Evolutionary conservation across 2,329 filamentous ascomycete species (phyloP), one percentile per base, ranked within the genome.

Genomic region (Colletotrichum brevisporum): DNA sequence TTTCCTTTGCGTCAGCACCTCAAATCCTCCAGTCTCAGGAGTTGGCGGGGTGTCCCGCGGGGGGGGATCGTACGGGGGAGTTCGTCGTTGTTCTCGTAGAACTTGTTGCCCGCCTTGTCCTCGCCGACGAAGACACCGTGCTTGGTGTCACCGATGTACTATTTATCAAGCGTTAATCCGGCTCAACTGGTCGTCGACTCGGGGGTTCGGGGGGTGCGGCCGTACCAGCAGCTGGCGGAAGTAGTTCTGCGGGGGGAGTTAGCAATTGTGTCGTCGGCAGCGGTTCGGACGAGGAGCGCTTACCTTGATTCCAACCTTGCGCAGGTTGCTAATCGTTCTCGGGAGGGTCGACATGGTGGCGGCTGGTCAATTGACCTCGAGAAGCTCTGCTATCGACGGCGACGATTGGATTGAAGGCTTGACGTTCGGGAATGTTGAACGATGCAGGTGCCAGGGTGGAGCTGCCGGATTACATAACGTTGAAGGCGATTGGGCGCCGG

Each of bases 91-190:
- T 99, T 98, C 88, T 99, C 96, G 81, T 90, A 99, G 88, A 88
- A 99, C 85, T 97, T 98, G 90, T 99, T 99, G 82, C 96, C 97
- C 80, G 91, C 97, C 81, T 91, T 90, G 85, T 99, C 96, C 77
- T 85, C 89, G 76, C 92, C 96, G 74, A 99, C 89, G 74, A 97
- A 87, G 51, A 89, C 90, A 77, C 96, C 97, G 78, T 92, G 91
- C 86, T 99, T 99, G 83, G 96, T 99, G 84, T 99, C 96, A 85
- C 95, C 87, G 73, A 89, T 89, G 75, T 89, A 88, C 87, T 89
- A 74, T 81, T 71, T 43, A 59, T 64, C 39, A 60, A 41, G 63
- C 4, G 51, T 69, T 24, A 69, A 47, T 54, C 39, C 60, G 75
- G 51, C 76, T 71, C 64, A 67, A 48, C 4, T 18, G 48, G 55